Percentiles rank a stretch among this genome's conserved stretches.
Conservation (phyloP, 2,329 filamentous ascomycete species). For the Clarireedia hainanense region DNA sequence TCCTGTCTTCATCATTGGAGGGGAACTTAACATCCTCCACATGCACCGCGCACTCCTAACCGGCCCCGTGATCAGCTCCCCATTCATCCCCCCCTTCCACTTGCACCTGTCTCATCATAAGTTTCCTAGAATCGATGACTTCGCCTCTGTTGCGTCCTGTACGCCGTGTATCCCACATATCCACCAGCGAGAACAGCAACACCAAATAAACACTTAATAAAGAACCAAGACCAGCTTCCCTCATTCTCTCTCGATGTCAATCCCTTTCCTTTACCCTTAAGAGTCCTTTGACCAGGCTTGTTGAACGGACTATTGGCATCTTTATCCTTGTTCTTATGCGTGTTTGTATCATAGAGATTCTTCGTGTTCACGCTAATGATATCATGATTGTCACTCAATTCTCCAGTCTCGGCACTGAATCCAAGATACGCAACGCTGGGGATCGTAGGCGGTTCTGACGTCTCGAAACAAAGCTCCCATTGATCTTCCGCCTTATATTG, state of each 20-base stretch:
- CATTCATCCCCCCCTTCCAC: not conserved
- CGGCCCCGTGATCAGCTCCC: too few species aligned
- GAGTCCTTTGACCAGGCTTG: not conserved
- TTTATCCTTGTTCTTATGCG: constrained; percentile 16
- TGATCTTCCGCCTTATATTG: constrained; percentile 88
- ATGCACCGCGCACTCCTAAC: too few species aligned
- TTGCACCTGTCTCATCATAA: not conserved
- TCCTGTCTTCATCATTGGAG: too few species aligned
- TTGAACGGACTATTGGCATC: not conserved
- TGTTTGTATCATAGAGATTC: constrained; percentile 72
- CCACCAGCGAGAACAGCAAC: constrained; percentile 59
- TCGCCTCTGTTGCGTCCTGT: constrained; percentile 43
- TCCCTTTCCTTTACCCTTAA: constrained; percentile 12
- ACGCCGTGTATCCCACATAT: constrained; percentile 83
- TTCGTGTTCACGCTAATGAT: constrained; percentile 79
- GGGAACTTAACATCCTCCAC: too few species aligned
- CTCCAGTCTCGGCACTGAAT: constrained; percentile 84
- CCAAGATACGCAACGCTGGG: constrained; percentile 69
- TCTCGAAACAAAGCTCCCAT: constrained; percentile 86
- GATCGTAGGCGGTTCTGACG: constrained; percentile 62
- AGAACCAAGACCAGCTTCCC: constrained; percentile 60
- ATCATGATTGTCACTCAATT: constrained; percentile 96
- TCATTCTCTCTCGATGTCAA: constrained; percentile 21
- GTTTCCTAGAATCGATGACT: constrained; percentile 27
- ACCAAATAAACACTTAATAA: constrained; percentile 79